Conservation (phyloP, 208 protist species). For the Trypanosoma melophagium region DNA sequence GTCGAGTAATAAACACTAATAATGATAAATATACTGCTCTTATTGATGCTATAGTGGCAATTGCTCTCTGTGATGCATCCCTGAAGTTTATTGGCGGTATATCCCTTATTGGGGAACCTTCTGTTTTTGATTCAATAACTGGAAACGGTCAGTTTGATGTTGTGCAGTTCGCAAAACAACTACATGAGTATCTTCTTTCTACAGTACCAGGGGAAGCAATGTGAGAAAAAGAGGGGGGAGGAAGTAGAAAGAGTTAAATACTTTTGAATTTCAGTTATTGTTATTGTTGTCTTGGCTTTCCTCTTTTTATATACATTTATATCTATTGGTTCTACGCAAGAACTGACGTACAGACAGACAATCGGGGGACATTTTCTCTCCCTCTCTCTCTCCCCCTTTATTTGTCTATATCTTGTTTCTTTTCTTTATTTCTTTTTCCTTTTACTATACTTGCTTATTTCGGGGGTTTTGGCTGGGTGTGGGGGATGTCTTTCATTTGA, state of each 20-base stretch:
- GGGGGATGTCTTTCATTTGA: no score
- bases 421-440: no score
- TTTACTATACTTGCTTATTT: no score
- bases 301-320: no score
- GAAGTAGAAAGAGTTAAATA: no score
- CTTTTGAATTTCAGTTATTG: neutral
- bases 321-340: neutral
- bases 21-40: slow-evolving; percentile 37
- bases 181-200: slow-evolving; percentile 17
- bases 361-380: neutral
- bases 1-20: neutral
- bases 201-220: neutral
- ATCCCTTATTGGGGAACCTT: slow-evolving; percentile 51
- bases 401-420: no score
- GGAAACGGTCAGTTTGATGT: slow-evolving; percentile 39
- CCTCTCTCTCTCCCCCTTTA: no score
- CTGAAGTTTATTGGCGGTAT: slow-evolving; percentile 65
- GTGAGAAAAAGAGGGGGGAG: neutral
- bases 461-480: no score
- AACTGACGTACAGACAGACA: neutral
- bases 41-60: slow-evolving; percentile 74
- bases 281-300: no score
- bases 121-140: slow-evolving; percentile 23
- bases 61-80: slow-evolving; percentile 77
- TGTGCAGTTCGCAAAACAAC: slow-evolving; percentile 26